Evolutionary conservation across 345 rosid genomes (phyloP).

Genomic region (Corchorus olitorius): DNA sequence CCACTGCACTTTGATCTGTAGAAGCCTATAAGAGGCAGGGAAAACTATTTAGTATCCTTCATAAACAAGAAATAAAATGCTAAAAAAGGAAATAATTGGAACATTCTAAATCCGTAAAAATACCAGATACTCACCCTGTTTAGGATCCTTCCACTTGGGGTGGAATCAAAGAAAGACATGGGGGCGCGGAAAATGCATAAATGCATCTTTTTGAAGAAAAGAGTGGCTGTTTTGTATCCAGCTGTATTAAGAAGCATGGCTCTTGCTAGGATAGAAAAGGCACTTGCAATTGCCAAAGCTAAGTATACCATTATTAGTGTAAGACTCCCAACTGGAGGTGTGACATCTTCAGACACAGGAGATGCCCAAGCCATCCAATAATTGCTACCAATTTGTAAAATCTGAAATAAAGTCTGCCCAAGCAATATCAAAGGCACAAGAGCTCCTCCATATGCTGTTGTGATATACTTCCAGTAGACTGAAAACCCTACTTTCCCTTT

Average conservation of each 20-base stretch:
- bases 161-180: constrained; percentile 85
- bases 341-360: constrained; percentile 53
- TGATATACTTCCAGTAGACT: constrained; percentile 68
- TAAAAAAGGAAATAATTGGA: not conserved
- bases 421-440: constrained; percentile 69
- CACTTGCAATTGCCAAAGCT: constrained; percentile 58
- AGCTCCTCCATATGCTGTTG: constrained; percentile 71
- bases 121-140: constrained; percentile 49
- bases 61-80: not conserved
- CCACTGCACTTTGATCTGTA: constrained; percentile 73
- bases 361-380: constrained; percentile 93
- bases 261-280: constrained; percentile 57
- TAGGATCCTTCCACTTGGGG: constrained; percentile 75
- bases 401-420: constrained; percentile 62
- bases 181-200: constrained; percentile 69
- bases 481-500: constrained; percentile 68
- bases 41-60: not conserved
- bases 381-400: constrained; percentile 78
- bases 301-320: constrained; percentile 60
- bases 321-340: constrained; percentile 50
- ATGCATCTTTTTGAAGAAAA: constrained; percentile 71
- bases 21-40: constrained; percentile 57
- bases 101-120: not conserved
- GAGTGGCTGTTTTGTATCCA: constrained; percentile 68
- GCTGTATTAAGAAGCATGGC: constrained; percentile 54